Percentiles rank a stretch among this genome's conserved stretches.
Conservation (phyloP, 2,329 filamentous ascomycete genomes). For the Purpureocillium takamizusanense region DNA sequence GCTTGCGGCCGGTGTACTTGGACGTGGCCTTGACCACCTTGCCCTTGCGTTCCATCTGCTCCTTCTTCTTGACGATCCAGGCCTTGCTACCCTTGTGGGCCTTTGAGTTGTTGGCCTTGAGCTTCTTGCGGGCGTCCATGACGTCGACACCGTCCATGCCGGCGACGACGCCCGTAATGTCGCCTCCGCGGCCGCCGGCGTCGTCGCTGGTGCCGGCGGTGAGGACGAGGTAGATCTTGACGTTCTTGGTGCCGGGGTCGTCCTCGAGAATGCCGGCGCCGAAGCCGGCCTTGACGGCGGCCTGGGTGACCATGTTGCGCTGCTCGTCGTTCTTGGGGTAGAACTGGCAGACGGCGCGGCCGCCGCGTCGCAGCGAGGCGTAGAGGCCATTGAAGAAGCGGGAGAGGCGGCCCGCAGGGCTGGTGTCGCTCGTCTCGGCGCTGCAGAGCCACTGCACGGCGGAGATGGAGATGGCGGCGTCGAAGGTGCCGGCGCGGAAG, state of each 20-base stretch:
- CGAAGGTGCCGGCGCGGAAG: conserved; percentile 85
- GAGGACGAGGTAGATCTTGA: conserved; percentile 91
- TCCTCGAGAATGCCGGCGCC: conserved; percentile 92
- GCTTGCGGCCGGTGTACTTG: conserved; percentile 89
- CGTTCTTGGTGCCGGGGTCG: conserved; percentile 91
- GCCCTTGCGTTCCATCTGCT: conserved; percentile 89
- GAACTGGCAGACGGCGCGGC: conserved; percentile 90
- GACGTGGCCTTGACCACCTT: conserved; percentile 88
- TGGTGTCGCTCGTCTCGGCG: conserved; percentile 80
- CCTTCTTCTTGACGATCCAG: conserved; percentile 81
- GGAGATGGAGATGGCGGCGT: conserved; percentile 89
- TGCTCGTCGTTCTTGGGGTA: conserved; percentile 95
- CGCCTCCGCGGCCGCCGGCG: conserved; percentile 46
- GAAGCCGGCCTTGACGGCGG: conserved; percentile 89
- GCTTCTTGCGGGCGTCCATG: conserved; percentile 54
- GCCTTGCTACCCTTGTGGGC: conserved; percentile 74
- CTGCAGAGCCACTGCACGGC: conserved; percentile 99
- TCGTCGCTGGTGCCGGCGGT: conserved; percentile 63
- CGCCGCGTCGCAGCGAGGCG: conserved; percentile 71
- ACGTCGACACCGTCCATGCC: conserved; percentile 86
- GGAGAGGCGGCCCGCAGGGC: conserved; percentile 64
- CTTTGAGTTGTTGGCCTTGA: conserved; percentile 36
- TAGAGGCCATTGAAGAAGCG: conserved; percentile 93
- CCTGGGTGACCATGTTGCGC: conserved; percentile 81
- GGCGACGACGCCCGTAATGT: conserved; percentile 84